phyloP scores from a whole-genome alignment of 2,329 filamentous ascomycete genomes.

The Colletotrichum euphorbiae region DNA sequence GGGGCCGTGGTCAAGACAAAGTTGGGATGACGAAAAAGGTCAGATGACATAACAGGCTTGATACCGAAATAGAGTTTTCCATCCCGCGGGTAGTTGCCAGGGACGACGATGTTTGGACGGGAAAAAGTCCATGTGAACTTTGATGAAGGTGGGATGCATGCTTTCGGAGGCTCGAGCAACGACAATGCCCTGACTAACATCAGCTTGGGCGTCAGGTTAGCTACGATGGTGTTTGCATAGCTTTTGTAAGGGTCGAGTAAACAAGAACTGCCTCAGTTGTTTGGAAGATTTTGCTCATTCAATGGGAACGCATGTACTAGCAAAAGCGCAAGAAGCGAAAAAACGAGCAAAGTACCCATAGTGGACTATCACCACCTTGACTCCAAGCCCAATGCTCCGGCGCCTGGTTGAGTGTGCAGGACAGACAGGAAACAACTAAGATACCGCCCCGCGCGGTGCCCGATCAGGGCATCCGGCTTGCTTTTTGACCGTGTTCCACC shows the following conservation, averaged over 20 bases:
- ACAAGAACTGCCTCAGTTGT: background rate
- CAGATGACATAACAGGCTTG: background rate
- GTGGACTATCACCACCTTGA: slow-evolving; percentile 16
- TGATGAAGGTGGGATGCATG: background rate
- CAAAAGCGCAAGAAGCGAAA: slow-evolving; percentile 37
- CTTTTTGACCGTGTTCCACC: slow-evolving; percentile 11
- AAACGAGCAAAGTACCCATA: slow-evolving; percentile 9
- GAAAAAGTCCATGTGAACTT: background rate
- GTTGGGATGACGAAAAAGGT: background rate
- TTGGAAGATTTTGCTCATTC: slow-evolving; percentile 19
- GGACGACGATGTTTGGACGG: slow-evolving; percentile 19
- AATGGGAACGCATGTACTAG: slow-evolving; percentile 34
- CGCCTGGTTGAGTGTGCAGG: slow-evolving; percentile 15
- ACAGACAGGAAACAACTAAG: slow-evolving; percentile 20
- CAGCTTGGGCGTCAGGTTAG: background rate
- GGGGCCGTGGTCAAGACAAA: background rate
- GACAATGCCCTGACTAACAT: background rate
- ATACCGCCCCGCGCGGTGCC: slow-evolving; percentile 16
- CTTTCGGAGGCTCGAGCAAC: background rate
- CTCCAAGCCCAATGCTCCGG: slow-evolving; percentile 39
- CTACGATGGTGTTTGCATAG: background rate
- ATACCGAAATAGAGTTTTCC: background rate
- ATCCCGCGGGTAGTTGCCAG: background rate
- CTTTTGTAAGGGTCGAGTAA: too few relatives aligned
- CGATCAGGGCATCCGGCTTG: slow-evolving; percentile 6